Base-by-base conservation (phyloP, 2,329 filamentous ascomycete species). In the Fusarium neocosmosporiellum region DNA sequence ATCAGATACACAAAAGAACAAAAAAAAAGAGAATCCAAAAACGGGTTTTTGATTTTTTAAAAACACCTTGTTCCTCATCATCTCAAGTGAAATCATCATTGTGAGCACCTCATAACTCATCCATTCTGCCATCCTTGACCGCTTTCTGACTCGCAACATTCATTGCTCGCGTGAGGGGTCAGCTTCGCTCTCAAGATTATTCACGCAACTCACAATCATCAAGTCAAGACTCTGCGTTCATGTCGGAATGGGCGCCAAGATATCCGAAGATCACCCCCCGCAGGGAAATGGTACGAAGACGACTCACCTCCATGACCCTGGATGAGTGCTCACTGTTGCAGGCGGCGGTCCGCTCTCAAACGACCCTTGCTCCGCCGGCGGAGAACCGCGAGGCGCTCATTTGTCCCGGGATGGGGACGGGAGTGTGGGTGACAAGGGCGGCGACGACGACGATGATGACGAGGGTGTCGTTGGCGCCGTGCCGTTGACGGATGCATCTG, bases 331-430 rank as follows among this genome's bases (percentile, higher is more conserved):
- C 14, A 77, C 63, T 46, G 2, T 20, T 1, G 13, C 33, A 77
- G 75, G 75, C 43, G 65, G 66, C 37, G 70, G 72, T 54, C 65
- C 75, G 33, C 67, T 69, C 65, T 66, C 73, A 14, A 57, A 67
- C 55, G 66, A 70, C 31, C 48, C 70, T 50, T 65, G 64, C 43
- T 68, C 73, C 60, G 65, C 72, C 58, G 83, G 84, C 46, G 85
- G 84, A 55, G 82, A 85, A 67, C 82, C 83, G 41, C 82, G 83
- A 9, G 84, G 84, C 36, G 73, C 73, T 7, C 83, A 86, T 66
- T 70, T 82, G 43, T 80, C 81, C 67, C 80, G 81, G 46, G 84
- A 86, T 65, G 84, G 84, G 9, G 85, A 86, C 60, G 81, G 82
- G 5, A 82, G 73, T 54, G 63, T 85, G 54, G 84, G 82, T 22